A percentile compares a stretch with the other conserved stretches of the same genome.
These are phyloP conservation scores for Starmerella floricola DNA, from an alignment of 805 yeast genomes.

Conservation along the genomic window DNA sequence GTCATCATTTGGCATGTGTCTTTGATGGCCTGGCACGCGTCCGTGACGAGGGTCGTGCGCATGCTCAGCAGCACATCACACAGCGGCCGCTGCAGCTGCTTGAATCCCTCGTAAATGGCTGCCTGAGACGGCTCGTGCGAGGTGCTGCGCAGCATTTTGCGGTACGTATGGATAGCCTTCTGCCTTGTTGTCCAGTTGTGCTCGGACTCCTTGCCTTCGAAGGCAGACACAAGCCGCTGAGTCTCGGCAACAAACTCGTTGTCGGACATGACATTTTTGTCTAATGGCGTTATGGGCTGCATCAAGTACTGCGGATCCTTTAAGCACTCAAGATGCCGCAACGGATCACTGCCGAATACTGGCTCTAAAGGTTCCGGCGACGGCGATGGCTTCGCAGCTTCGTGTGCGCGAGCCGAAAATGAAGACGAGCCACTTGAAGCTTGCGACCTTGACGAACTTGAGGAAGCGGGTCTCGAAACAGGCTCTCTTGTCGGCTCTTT, in stretches of 20 bases:
- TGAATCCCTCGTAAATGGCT: slow-evolving; percentile 26
- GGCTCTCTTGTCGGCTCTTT: neutral
- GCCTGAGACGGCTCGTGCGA: slow-evolving; percentile 28
- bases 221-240: slow-evolving; percentile 28
- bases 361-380: neutral
- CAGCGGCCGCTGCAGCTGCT: slow-evolving; percentile 45
- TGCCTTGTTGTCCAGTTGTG: slow-evolving; percentile 75
- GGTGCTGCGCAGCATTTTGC: slow-evolving; percentile 53
- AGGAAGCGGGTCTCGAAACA: neutral
- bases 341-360: neutral
- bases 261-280: slow-evolving; percentile 23
- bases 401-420: no score
- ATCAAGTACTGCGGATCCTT: slow-evolving; percentile 25
- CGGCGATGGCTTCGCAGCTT: no score
- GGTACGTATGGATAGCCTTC: slow-evolving; percentile 41
- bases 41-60: slow-evolving; percentile 67
- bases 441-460: neutral
- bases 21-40: slow-evolving; percentile 65
- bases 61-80: slow-evolving; percentile 57
- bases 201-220: slow-evolving; percentile 73
- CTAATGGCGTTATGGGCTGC: slow-evolving; percentile 32
- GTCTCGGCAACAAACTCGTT: slow-evolving; percentile 26
- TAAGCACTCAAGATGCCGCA: slow-evolving; percentile 1
- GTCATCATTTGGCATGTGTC: slow-evolving; percentile 35
- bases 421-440: no score